These are phyloP conservation scores for Isochrysis galbana DNA, from an alignment of 78 protist species.

Conservation along the genomic window DNA sequence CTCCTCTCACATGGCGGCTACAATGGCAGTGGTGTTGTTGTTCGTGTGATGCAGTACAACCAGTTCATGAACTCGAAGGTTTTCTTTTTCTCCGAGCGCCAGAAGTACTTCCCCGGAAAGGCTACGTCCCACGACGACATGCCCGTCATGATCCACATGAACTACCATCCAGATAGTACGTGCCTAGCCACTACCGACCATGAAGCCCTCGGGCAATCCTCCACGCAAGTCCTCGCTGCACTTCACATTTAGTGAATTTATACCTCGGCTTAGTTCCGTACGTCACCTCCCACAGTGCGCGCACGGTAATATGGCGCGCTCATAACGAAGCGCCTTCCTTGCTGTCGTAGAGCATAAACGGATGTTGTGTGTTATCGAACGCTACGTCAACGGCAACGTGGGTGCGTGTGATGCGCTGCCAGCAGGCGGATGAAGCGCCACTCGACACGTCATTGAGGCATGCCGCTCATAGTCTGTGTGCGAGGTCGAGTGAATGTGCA, in stretches of 20 bases:
- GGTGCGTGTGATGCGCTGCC: background rate
- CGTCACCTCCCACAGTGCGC: too few relatives aligned
- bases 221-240: too few relatives aligned
- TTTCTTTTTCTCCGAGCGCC: background rate
- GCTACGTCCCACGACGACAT: background rate
- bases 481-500: too few relatives aligned
- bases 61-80: background rate
- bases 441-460: too few relatives aligned
- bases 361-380: background rate
- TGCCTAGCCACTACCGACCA: too few relatives aligned
- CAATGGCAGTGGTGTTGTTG: background rate
- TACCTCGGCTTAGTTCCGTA: too few relatives aligned
- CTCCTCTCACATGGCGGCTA: background rate
- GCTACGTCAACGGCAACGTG: background rate
- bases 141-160: slow-evolving; percentile 15
- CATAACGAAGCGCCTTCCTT: too few relatives aligned
- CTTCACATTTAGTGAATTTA: too few relatives aligned
- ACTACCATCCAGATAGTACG: slow-evolving; percentile 26
- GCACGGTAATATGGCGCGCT: too few relatives aligned
- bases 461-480: too few relatives aligned
- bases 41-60: background rate
- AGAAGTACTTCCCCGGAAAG: background rate
- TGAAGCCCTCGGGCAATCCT: too few relatives aligned
- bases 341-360: slow-evolving; percentile 28
- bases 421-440: background rate